A percentile compares a stretch with the other conserved stretches of the same genome.
Conservation (phyloP, 495 filamentous ascomycete genomes). For the Podospora didyma region DNA sequence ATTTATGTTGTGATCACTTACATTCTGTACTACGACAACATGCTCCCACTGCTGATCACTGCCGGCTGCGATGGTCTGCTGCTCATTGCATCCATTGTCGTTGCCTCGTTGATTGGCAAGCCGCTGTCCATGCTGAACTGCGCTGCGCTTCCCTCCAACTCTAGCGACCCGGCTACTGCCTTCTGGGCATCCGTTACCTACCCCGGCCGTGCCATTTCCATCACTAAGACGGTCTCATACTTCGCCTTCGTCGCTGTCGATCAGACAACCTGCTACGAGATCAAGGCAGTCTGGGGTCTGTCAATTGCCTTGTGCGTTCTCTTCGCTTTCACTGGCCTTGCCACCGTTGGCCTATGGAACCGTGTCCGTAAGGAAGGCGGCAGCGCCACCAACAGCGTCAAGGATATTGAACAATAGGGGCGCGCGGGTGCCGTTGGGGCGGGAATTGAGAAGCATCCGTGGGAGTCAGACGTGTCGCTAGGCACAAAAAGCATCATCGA, state of each 20-base stretch:
- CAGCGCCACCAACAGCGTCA: slow-evolving; percentile 16
- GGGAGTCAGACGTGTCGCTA: slow-evolving; percentile 21
- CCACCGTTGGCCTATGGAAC: slow-evolving; percentile 40
- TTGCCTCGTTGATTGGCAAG: slow-evolving; percentile 72
- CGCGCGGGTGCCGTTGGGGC: slow-evolving; percentile 34
- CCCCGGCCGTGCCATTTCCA: slow-evolving; percentile 3
- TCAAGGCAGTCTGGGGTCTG: slow-evolving; percentile 87
- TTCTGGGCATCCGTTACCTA: slow-evolving; percentile 10
- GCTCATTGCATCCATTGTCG: slow-evolving; percentile 72
- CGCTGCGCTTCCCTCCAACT: slow-evolving; percentile 38
- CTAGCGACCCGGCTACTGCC: slow-evolving; percentile 3
- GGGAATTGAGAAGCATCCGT: slow-evolving; percentile 10
- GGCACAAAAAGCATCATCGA: slow-evolving; percentile 16
- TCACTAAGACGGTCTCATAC: slow-evolving; percentile 20
- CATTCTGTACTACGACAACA: slow-evolving; percentile 75
- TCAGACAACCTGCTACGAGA: slow-evolving; percentile 73
- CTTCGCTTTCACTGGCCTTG: slow-evolving; percentile 62
- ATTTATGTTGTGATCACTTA: slow-evolving; percentile 76
- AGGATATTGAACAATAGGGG: slow-evolving; percentile 40
- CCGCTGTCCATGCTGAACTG: slow-evolving; percentile 79
- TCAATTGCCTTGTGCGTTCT: slow-evolving; percentile 77
- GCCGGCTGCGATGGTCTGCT: slow-evolving; percentile 62
- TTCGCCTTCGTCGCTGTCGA: slow-evolving; percentile 32
- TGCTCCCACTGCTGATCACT: slow-evolving; percentile 70
- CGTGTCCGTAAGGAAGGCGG: slow-evolving; percentile 32